Conservation (phyloP, 2,329 filamentous ascomycete species). For the Zymoseptoria pseudotritici region DNA sequence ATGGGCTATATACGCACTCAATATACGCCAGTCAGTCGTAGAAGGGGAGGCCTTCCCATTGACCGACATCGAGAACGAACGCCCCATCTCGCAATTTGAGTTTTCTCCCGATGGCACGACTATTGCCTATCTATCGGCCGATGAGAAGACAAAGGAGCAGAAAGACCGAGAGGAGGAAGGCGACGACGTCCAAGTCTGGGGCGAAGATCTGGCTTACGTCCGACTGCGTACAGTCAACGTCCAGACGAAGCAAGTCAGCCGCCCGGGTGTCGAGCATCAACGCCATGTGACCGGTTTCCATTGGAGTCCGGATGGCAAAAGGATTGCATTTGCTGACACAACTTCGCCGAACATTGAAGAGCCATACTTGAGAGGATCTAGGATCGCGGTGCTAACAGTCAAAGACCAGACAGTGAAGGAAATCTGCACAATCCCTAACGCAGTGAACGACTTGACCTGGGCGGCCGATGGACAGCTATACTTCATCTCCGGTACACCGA, state of each 20-base stretch:
- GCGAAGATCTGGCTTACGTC: constrained; percentile 29
- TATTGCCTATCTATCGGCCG: constrained; percentile 30
- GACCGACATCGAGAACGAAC: constrained; percentile 23
- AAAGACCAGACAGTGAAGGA: constrained; percentile 1
- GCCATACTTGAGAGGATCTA: constrained; percentile 15
- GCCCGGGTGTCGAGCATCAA: constrained; percentile 9
- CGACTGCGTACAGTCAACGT: constrained; percentile 30
- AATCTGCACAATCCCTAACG: constrained; percentile 1
- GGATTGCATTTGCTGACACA: constrained; percentile 19
- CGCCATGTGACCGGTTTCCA: constrained; percentile 24
- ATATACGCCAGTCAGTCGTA: constrained; percentile 6
- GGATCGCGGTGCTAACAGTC: constrained; percentile 13
- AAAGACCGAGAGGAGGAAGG: constrained; percentile 28
- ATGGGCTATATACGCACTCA: constrained; percentile 27
- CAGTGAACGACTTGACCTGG: constrained; percentile 1
- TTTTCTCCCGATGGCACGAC: constrained; percentile 30
- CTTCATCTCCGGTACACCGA: constrained; percentile 1
- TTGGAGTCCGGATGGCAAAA: constrained; percentile 24
- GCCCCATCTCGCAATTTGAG: constrained; percentile 21
- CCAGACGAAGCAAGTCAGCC: constrained; percentile 18
- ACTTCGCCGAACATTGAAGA: constrained; percentile 25
- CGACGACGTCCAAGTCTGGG: constrained; percentile 33
- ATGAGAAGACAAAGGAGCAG: constrained; percentile 28
- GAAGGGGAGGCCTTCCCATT: constrained; percentile 23
- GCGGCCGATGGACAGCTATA: constrained; percentile 4